Conservation (phyloP, 257 asterid genomes). For the Ophiorrhiza pumila region DNA sequence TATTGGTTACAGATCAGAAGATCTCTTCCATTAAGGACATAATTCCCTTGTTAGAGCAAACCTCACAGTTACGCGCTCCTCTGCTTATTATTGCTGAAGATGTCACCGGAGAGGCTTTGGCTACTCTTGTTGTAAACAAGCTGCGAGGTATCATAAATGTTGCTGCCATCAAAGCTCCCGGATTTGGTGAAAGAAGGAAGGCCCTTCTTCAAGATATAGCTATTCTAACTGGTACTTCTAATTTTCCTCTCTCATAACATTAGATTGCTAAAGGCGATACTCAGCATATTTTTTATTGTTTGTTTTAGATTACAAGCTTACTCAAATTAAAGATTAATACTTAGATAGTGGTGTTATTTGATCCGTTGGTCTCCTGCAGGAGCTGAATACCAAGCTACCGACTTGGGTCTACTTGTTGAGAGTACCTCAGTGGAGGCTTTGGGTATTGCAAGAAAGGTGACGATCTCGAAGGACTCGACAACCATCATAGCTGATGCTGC, state of each 20-base stretch:
- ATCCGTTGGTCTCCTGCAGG: conserved; percentile 40
- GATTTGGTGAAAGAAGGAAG: conserved; percentile 95
- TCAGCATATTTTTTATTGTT: background rate
- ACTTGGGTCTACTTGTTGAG: conserved; percentile 79
- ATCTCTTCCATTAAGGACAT: conserved; percentile 88
- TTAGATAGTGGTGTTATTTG: background rate
- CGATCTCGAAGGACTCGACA: conserved; percentile 75
- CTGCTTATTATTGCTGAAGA: conserved; percentile 87
- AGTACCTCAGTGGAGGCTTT: conserved; percentile 72
- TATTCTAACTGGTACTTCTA: conserved; percentile 65
- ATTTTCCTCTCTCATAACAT: background rate
- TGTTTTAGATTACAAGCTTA: background rate
- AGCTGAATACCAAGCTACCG: conserved; percentile 90
- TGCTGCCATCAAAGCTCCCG: conserved; percentile 99
- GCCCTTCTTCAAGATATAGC: conserved; percentile 97
- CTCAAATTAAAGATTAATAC: background rate
- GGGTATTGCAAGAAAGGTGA: conserved; percentile 86
- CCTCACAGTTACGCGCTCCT: conserved; percentile 83
- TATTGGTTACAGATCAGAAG: conserved; percentile 85
- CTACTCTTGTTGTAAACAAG: conserved; percentile 95
- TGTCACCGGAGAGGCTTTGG: conserved; percentile 94
- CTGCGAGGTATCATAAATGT: conserved; percentile 88
- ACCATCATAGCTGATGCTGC: conserved; percentile 95
- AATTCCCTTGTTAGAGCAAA: conserved; percentile 79
- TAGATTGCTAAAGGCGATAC: background rate